These are phyloP conservation scores for Emergomyces pasteurianus DNA, from an alignment of 2,329 filamentous ascomycete genomes.

Conservation along the genomic window DNA sequence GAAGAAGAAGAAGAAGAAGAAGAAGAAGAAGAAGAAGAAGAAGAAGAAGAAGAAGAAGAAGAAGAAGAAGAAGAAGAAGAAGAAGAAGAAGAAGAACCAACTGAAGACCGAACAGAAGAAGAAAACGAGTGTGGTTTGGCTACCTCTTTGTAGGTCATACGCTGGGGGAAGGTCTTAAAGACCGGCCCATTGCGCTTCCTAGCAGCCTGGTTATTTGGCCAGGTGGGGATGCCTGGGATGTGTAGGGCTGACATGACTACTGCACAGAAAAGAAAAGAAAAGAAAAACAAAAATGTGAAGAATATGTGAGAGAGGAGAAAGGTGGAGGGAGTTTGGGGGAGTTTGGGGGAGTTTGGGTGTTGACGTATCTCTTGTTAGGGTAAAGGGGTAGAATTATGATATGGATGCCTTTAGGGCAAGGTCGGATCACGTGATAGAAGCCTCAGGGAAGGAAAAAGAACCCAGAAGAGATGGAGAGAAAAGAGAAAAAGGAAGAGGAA, in stretches of 20 bases:
- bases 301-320: background rate
- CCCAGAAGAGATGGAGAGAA: background rate
- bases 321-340: too few species aligned
- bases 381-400: background rate
- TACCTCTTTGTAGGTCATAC: background rate
- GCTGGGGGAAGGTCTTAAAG: background rate
- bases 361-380: too few species aligned
- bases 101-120: background rate
- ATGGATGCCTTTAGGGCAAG: background rate
- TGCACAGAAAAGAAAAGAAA: background rate
- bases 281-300: background rate
- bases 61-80: constrained; percentile 1
- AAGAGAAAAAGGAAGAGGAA: background rate
- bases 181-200: background rate
- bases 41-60: constrained; percentile 6
- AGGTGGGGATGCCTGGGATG: background rate
- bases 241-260: background rate
- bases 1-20: too few species aligned
- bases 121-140: background rate
- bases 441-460: background rate
- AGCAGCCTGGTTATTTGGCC: background rate
- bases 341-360: too few species aligned
- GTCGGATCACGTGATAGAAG: background rate
- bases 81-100: constrained; percentile 3
- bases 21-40: too few species aligned